Conservation (phyloP, 2,329 filamentous ascomycete species). For the Ophiostoma novo-ulmi region DNA sequence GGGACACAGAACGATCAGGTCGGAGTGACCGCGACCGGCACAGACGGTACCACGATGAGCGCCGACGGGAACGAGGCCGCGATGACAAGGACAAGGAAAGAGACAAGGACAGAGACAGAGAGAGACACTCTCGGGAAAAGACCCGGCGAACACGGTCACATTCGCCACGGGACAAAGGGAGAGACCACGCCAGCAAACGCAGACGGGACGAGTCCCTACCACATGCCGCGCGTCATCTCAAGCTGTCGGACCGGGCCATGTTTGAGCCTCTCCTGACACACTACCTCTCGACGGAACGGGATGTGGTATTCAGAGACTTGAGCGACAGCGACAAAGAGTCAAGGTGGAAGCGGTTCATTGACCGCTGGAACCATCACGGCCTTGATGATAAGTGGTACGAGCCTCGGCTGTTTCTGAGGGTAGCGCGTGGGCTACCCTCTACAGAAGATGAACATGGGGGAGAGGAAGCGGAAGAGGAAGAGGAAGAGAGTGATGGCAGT, state of each 20-base stretch:
- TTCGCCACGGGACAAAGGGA: not conserved
- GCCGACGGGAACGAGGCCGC: not conserved
- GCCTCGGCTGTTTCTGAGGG: slow-evolving; percentile 56
- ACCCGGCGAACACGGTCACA: not conserved
- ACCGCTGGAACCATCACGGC: slow-evolving; percentile 87
- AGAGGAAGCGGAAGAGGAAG: not conserved
- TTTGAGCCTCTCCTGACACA: slow-evolving; percentile 1
- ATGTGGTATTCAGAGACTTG: not conserved
- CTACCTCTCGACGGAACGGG: not conserved
- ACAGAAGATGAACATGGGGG: slow-evolving; percentile 31
- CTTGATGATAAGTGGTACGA: slow-evolving; percentile 93
- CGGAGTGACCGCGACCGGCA: not conserved
- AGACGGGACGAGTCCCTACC: not conserved
- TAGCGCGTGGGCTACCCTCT: slow-evolving; percentile 34
- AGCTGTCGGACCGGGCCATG: not conserved
- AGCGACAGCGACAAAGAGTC: slow-evolving; percentile 67
- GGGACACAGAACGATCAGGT: not conserved
- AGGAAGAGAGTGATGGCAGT: not conserved
- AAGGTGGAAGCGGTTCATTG: slow-evolving; percentile 88
- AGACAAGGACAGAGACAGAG: not conserved
- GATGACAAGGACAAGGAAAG: not conserved
- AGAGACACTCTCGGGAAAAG: not conserved
- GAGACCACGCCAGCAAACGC: not conserved
- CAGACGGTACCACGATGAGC: not conserved
- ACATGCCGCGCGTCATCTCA: slow-evolving; percentile 8